Percentiles rank a stretch among this genome's conserved stretches.
Evolutionary conservation across 495 filamentous ascomycete genomes (phyloP).

Genomic region (Venustampulla echinocandica): DNA sequence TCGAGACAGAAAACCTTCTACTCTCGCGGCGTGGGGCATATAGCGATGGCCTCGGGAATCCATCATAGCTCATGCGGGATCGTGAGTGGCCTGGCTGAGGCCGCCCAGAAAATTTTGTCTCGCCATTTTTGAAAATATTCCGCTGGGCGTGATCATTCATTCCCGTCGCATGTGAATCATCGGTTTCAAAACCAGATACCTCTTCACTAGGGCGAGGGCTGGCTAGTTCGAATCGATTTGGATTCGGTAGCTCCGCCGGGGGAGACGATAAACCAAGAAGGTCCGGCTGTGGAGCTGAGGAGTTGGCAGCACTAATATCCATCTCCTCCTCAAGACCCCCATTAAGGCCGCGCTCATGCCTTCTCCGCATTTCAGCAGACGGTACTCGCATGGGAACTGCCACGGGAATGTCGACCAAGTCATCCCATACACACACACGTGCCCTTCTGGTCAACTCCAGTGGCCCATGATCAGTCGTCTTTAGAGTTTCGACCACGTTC

Average conservation of each 20-base stretch:
- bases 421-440: constrained; percentile 95
- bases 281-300: constrained; percentile 53
- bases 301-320: constrained; percentile 74
- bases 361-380: constrained; percentile 64
- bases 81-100: constrained; percentile 12
- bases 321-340: constrained; percentile 54
- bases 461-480: constrained; percentile 83
- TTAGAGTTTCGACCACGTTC: constrained; percentile 97
- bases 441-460: constrained; percentile 84
- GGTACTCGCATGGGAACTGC: constrained; percentile 81
- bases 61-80: constrained; percentile 31
- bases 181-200: constrained; percentile 2
- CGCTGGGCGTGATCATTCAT: constrained; percentile 11
- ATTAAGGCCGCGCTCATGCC: constrained; percentile 36
- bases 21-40: constrained; percentile 7
- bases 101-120: constrained; percentile 18
- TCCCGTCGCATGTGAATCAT: constrained; percentile 8
- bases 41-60: constrained; percentile 21
- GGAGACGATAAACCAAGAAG: constrained; percentile 58
- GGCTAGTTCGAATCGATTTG: constrained; percentile 77
- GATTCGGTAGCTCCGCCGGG: constrained; percentile 62
- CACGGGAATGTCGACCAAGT: constrained; percentile 89
- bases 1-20: constrained; percentile 21
- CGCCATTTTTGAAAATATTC: constrained; percentile 6
- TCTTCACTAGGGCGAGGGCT: constrained; percentile 33